A percentile compares a stretch with the other conserved stretches of the same genome.
These are phyloP conservation scores for Persicaria tinctoria DNA, from an alignment of 148 eudicot genomes.

Conservation along the genomic window DNA sequence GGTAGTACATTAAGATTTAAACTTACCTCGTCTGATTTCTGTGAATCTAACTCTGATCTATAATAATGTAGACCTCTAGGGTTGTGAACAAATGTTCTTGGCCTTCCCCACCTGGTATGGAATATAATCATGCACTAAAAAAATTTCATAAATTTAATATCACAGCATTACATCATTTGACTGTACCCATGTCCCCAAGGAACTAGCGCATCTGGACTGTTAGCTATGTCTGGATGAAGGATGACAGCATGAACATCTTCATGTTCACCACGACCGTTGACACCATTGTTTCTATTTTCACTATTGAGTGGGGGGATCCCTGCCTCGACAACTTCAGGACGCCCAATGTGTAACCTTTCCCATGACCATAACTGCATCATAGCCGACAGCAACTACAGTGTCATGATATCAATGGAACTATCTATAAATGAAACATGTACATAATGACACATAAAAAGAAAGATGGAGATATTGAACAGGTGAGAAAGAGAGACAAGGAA, in stretches of 20 bases:
- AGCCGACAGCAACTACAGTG: not conserved
- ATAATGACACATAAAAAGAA: not conserved
- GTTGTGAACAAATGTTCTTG: not conserved
- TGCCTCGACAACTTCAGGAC: not conserved
- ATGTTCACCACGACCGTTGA: not conserved
- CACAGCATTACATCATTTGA: not conserved
- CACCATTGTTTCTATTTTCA: not conserved
- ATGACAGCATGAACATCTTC: not conserved
- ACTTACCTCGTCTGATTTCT: not conserved
- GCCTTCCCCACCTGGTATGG: not conserved
- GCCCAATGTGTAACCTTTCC: conserved; percentile 13
- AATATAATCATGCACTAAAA: not conserved
- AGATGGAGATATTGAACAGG: too few species aligned
- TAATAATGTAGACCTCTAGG: not conserved
- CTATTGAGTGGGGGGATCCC: not conserved
- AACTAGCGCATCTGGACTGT: not conserved
- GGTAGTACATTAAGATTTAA: not conserved
- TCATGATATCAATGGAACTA: not conserved
- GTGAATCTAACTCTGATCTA: conserved; percentile 6
- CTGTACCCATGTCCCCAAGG: conserved; percentile 1
- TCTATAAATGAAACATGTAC: not conserved
- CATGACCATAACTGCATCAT: conserved; percentile 9
- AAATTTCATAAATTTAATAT: not conserved
- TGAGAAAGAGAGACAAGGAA: not conserved
- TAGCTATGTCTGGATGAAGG: conserved; percentile 7